Percentiles rank a stretch among this genome's conserved stretches.
These are phyloP conservation scores for Phialocephala sp. DNA, from an alignment of 2,329 filamentous ascomycete genomes.

Conservation along the genomic window DNA sequence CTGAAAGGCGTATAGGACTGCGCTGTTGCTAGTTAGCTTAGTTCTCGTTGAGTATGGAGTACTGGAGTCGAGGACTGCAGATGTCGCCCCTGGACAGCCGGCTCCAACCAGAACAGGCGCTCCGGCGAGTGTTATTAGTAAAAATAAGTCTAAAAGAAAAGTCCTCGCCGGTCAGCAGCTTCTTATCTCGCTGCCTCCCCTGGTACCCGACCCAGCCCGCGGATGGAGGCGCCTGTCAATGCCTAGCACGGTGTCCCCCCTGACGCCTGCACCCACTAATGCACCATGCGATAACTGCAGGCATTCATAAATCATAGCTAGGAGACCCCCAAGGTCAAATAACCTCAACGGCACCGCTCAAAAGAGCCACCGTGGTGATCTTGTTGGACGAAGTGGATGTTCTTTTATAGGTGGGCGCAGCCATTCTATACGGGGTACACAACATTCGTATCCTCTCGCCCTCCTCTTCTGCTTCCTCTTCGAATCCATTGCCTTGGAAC, in stretches of 20 bases:
- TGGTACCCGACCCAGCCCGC: not conserved
- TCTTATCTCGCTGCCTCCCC: conserved; percentile 7
- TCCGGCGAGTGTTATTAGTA: conserved; percentile 1
- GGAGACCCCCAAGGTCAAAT: not conserved
- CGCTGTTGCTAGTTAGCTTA: not conserved
- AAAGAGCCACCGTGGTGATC: not conserved
- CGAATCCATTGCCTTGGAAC: not conserved
- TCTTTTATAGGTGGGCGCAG: not conserved
- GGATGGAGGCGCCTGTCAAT: not conserved
- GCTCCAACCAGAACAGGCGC: not conserved
- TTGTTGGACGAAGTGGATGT: not conserved
- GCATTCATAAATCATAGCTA: not conserved
- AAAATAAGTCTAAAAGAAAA: conserved; percentile 8
- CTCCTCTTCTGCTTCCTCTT: not conserved
- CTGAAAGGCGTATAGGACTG: not conserved
- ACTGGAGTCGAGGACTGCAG: not conserved
- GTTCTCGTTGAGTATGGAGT: not conserved
- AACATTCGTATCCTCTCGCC: conserved; percentile 1
- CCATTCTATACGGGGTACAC: not conserved
- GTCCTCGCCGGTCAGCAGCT: not conserved
- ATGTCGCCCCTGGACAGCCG: not conserved
- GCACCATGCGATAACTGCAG: conserved; percentile 1
- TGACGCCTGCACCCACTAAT: conserved; percentile 7
- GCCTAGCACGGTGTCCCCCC: not conserved
- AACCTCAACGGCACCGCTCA: not conserved